Conservation (phyloP, 1,284 basidiomycete genomes). For the Lignosus rhinocerotis region DNA sequence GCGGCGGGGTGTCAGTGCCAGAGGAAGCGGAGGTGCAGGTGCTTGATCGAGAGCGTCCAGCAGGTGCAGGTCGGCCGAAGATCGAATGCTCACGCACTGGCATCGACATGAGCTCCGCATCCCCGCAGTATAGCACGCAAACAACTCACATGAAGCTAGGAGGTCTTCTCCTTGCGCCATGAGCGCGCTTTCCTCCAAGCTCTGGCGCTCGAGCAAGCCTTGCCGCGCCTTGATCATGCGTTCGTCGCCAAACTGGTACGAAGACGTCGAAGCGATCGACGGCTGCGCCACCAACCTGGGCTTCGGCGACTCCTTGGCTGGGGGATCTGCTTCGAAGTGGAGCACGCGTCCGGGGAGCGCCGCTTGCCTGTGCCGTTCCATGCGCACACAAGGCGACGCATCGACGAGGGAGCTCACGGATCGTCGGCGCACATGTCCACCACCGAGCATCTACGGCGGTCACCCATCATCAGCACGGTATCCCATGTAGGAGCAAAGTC, state of each 20-base stretch:
- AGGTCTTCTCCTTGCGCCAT: slow-evolving; percentile 66
- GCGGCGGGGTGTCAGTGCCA: slow-evolving; percentile 68
- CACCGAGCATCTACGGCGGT: slow-evolving; percentile 66
- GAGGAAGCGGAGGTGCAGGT: slow-evolving; percentile 63
- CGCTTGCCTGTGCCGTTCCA: slow-evolving; percentile 60
- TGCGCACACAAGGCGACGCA: slow-evolving; percentile 66
- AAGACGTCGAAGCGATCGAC: slow-evolving; percentile 62
- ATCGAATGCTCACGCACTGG: slow-evolving; percentile 47
- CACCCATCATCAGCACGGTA: background rate
- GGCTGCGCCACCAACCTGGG: slow-evolving; percentile 55
- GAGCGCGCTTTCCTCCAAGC: slow-evolving; percentile 63
- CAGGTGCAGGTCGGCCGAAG: slow-evolving; percentile 56
- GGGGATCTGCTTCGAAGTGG: slow-evolving; percentile 37
- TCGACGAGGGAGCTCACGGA: slow-evolving; percentile 68
- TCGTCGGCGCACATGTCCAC: slow-evolving; percentile 66
- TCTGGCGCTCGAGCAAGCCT: slow-evolving; percentile 64
- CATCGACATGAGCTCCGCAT: slow-evolving; percentile 17
- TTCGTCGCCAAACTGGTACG: slow-evolving; percentile 62
- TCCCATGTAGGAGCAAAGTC: too few relatives aligned
- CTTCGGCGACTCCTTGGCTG: slow-evolving; percentile 36
- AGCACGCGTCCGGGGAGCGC: slow-evolving; percentile 29
- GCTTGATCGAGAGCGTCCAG: slow-evolving; percentile 62
- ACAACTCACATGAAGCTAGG: slow-evolving; percentile 50
- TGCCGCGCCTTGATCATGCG: slow-evolving; percentile 64
- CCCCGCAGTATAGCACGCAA: background rate